These are phyloP conservation scores for Bathelium albidoporum DNA, from an alignment of 495 filamentous ascomycete species.

Conservation along the genomic window DNA sequence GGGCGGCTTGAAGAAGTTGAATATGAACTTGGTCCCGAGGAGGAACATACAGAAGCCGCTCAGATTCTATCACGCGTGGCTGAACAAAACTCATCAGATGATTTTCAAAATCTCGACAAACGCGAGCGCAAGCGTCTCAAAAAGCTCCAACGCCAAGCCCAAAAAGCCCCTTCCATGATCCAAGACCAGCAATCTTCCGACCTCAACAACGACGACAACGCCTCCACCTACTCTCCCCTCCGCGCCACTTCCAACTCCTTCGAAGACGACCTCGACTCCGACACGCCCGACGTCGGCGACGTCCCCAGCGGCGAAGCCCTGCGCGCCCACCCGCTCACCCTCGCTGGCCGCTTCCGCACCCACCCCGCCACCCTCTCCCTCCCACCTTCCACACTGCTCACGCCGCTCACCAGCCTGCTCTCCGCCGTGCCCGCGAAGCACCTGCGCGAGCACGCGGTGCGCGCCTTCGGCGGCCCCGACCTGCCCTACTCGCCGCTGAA, in stretches of 20 bases:
- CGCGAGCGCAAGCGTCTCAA: background rate
- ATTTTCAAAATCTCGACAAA: background rate
- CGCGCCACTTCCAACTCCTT: no score
- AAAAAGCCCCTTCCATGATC: background rate
- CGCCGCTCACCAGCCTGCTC: constrained; percentile 57
- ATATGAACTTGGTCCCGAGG: constrained; percentile 19
- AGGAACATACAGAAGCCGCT: constrained; percentile 9
- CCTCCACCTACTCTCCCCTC: background rate
- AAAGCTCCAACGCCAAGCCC: background rate
- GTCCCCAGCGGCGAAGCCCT: constrained; percentile 6
- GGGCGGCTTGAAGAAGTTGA: constrained; percentile 27
- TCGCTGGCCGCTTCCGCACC: constrained; percentile 49
- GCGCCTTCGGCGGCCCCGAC: constrained; percentile 59
- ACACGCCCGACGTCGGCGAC: background rate
- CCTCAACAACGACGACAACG: background rate
- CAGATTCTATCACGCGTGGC: constrained; percentile 26
- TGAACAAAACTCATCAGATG: constrained; percentile 21
- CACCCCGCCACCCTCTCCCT: constrained; percentile 63
- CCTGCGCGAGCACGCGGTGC: constrained; percentile 55
- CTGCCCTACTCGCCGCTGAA: constrained; percentile 65
- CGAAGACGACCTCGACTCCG: constrained; percentile 27
- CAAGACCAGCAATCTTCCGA: background rate
- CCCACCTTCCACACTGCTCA: constrained; percentile 54
- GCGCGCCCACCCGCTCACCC: constrained; percentile 51
- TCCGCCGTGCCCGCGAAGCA: constrained; percentile 60